Evolutionary conservation across 208 protist genomes (phyloP).

Genomic region (Trypanosoma rangeli): DNA sequence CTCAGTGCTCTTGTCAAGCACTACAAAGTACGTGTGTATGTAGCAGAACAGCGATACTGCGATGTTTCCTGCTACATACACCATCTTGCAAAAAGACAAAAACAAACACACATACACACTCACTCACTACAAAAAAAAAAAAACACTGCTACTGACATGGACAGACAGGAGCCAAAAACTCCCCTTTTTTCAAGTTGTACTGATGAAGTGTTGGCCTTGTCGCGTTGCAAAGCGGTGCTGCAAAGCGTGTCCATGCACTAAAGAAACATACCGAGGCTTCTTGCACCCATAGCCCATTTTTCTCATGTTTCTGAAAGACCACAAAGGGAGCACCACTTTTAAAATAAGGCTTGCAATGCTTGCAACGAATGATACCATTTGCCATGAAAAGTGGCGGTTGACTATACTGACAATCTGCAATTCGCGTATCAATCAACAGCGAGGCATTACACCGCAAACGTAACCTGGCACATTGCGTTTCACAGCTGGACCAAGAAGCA

Average conservation of each 20-base stretch:
- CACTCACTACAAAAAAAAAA: constrained; percentile 6
- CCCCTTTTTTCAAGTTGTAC: constrained; percentile 5
- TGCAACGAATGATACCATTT: constrained; percentile 25
- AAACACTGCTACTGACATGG: constrained; percentile 3
- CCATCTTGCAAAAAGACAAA: background rate
- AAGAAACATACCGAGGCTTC: constrained; percentile 22
- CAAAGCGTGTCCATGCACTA: constrained; percentile 27
- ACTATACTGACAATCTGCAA: constrained; percentile 21
- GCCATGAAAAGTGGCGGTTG: constrained; percentile 12
- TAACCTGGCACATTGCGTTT: constrained; percentile 3
- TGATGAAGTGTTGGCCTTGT: background rate
- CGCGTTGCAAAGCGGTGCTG: constrained; percentile 13
- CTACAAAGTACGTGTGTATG: background rate
- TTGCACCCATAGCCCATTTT: background rate
- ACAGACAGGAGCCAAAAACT: constrained; percentile 24
- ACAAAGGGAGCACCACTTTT: constrained; percentile 25
- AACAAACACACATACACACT: background rate
- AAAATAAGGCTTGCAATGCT: constrained; percentile 18
- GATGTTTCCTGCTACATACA: background rate
- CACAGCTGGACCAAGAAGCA: background rate
- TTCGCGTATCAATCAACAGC: constrained; percentile 19
- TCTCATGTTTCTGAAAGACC: constrained; percentile 1
- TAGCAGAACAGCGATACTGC: background rate
- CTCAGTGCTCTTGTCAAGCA: background rate
- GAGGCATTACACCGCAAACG: constrained; percentile 16